phyloP scores from a whole-genome alignment of 495 filamentous ascomycete species.

The Podospora conica region DNA sequence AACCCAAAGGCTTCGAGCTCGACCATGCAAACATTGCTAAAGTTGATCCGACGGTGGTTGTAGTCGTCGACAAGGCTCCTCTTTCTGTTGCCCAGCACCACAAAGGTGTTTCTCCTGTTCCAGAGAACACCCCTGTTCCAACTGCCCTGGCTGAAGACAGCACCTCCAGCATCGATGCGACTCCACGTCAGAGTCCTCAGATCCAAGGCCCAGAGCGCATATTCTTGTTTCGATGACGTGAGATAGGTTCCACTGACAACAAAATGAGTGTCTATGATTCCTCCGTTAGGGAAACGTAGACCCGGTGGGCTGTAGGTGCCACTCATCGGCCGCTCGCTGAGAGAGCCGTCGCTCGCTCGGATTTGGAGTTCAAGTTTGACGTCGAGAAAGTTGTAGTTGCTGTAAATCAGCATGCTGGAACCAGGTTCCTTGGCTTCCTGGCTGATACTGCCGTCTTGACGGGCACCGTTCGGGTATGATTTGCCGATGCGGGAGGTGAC shows the following conservation, averaged over 20 bases:
- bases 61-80: constrained; percentile 96
- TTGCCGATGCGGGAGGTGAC: constrained; percentile 68
- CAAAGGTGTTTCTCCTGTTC: constrained; percentile 87
- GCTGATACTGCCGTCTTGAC: constrained; percentile 34
- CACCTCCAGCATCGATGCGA: constrained; percentile 91
- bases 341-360: constrained; percentile 71
- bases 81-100: constrained; percentile 89
- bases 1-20: constrained; percentile 95
- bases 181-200: constrained; percentile 83
- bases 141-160: constrained; percentile 88
- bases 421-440: constrained; percentile 53
- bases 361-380: constrained; percentile 94
- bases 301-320: constrained; percentile 83
- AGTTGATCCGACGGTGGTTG: constrained; percentile 95
- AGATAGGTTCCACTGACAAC: constrained; percentile 95
- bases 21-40: constrained; percentile 91
- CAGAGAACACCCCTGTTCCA: constrained; percentile 95
- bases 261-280: constrained; percentile 88
- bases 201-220: constrained; percentile 93
- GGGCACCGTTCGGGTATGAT: constrained; percentile 22
- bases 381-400: constrained; percentile 97
- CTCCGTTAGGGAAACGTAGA: constrained; percentile 90
- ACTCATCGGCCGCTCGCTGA: constrained; percentile 84
- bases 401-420: constrained; percentile 93
- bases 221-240: constrained; percentile 96